Percentiles rank a stretch among this genome's conserved stretches.
phyloP scores from a whole-genome alignment of 1,284 basidiomycete genomes.

The Grifola frondosa region DNA sequence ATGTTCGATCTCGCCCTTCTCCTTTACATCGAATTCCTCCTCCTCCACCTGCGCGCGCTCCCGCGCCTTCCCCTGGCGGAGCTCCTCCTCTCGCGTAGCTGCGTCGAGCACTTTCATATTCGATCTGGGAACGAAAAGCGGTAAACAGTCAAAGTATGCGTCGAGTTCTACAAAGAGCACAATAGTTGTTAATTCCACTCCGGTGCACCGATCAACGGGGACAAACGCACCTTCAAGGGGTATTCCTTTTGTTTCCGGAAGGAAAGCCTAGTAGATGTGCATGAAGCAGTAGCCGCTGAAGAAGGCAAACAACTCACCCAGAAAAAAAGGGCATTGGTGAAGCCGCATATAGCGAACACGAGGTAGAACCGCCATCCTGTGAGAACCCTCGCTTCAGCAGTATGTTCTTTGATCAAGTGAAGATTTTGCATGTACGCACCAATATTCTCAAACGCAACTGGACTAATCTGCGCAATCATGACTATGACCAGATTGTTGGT shows the following conservation, averaged over 20 bases:
- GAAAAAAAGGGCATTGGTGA: constrained; percentile 61
- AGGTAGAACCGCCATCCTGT: constrained; percentile 47
- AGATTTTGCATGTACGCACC: constrained; percentile 22
- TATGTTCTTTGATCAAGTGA: neutral
- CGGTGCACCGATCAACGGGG: neutral
- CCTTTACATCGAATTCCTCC: constrained; percentile 10
- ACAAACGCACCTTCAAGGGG: constrained; percentile 41
- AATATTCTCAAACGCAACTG: constrained; percentile 48
- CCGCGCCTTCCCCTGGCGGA: constrained; percentile 35
- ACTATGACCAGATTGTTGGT: constrained; percentile 15
- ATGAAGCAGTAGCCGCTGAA: neutral
- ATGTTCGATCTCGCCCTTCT: constrained; percentile 15
- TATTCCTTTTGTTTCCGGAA: constrained; percentile 46
- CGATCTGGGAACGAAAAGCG: constrained; percentile 50
- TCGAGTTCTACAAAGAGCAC: constrained; percentile 49
- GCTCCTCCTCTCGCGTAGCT: constrained; percentile 46
- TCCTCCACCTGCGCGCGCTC: constrained; percentile 10
- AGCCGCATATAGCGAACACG: constrained; percentile 60
- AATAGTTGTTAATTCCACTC: neutral
- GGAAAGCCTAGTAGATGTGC: constrained; percentile 14
- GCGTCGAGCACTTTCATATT: constrained; percentile 37
- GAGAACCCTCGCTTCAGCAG: neutral
- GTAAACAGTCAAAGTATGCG: constrained; percentile 48
- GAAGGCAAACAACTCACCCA: constrained; percentile 31
- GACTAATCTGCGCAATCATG: constrained; percentile 48